Evolutionary conservation across 495 filamentous ascomycete genomes (phyloP).

Genomic region (Hypomontagnella monticulosa): DNA sequence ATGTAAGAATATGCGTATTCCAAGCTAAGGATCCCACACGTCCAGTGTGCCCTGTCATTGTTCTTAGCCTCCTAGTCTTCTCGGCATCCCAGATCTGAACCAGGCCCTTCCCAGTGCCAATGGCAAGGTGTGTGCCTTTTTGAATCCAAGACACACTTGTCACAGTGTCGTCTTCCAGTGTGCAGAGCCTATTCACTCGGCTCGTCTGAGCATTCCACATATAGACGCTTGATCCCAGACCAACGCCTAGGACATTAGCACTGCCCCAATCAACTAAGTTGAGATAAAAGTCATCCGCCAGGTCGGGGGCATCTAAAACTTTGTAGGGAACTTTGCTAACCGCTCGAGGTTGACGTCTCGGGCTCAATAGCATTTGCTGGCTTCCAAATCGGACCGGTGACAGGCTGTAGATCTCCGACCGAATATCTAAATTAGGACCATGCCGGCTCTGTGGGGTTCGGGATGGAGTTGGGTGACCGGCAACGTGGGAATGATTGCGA

Average conservation of each 20-base stretch:
- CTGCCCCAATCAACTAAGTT: slow-evolving; percentile 99
- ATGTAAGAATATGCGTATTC: slow-evolving; percentile 97
- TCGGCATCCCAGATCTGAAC: slow-evolving; percentile 99
- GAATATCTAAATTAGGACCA: slow-evolving; percentile 83
- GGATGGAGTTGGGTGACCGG: slow-evolving; percentile 81
- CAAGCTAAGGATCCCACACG: slow-evolving; percentile 92
- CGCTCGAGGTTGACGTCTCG: slow-evolving; percentile 83
- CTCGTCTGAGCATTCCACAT: slow-evolving; percentile 96
- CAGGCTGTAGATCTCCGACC: slow-evolving; percentile 90
- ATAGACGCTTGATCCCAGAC: slow-evolving; percentile 92
- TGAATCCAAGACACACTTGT: slow-evolving; percentile 99
- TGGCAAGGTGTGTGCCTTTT: slow-evolving; percentile 90
- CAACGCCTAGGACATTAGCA: slow-evolving; percentile 90
- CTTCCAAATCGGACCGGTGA: slow-evolving; percentile 90
- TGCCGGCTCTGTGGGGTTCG: slow-evolving; percentile 89
- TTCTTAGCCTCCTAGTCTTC: slow-evolving; percentile 81
- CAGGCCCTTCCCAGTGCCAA: slow-evolving; percentile 90
- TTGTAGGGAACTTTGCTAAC: slow-evolving; percentile 98
- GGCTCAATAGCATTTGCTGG: slow-evolving; percentile 90
- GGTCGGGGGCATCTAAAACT: slow-evolving; percentile 93
- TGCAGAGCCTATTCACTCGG: slow-evolving; percentile 89
- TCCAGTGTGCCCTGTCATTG: slow-evolving; percentile 95
- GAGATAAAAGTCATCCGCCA: slow-evolving; percentile 97
- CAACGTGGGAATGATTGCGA: slow-evolving; percentile 69
- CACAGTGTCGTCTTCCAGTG: slow-evolving; percentile 90